Conservation (phyloP, 2,329 filamentous ascomycete genomes). For the Aspergillus piperis region DNA sequence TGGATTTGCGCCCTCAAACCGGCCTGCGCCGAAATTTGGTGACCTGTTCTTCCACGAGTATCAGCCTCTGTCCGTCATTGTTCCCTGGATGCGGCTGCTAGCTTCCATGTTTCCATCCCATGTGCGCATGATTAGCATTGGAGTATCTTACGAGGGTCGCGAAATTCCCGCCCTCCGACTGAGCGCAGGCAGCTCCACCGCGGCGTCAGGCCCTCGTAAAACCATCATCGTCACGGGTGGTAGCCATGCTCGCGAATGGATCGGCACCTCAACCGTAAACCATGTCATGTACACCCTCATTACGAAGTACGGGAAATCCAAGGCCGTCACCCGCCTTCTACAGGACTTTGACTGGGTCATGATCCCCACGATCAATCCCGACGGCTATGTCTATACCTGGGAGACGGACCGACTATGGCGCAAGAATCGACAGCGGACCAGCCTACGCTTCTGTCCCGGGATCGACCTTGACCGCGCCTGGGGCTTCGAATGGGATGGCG, state of each 20-base stretch:
- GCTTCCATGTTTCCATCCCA: constrained; percentile 86
- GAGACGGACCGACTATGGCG: constrained; percentile 89
- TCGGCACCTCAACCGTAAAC: constrained; percentile 85
- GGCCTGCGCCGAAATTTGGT: constrained; percentile 35
- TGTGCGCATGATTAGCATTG: constrained; percentile 72
- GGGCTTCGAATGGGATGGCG: constrained; percentile 78
- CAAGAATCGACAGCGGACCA: constrained; percentile 83
- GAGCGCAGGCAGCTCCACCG: constrained; percentile 59
- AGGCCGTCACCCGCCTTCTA: constrained; percentile 72
- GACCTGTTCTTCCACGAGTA: constrained; percentile 92
- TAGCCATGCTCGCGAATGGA: constrained; percentile 95
- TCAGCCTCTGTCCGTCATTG: constrained; percentile 79
- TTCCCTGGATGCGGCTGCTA: constrained; percentile 89
- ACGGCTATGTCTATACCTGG: constrained; percentile 95
- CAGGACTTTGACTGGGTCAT: constrained; percentile 85
- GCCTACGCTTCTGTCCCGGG: constrained; percentile 78
- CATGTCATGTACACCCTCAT: constrained; percentile 89
- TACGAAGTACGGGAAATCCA: constrained; percentile 73
- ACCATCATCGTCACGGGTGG: constrained; percentile 82
- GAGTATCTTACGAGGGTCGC: constrained; percentile 83
- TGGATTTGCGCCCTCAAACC: constrained; percentile 32
- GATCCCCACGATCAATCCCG: constrained; percentile 85
- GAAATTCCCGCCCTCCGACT: constrained; percentile 81
- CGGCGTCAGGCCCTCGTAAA: constrained; percentile 59
- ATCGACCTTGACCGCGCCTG: constrained; percentile 88